Percentiles rank a stretch among this genome's conserved stretches.
These are phyloP conservation scores for Rosa chinensis DNA, from an alignment of 306 rosid species.

Conservation along the genomic window DNA sequence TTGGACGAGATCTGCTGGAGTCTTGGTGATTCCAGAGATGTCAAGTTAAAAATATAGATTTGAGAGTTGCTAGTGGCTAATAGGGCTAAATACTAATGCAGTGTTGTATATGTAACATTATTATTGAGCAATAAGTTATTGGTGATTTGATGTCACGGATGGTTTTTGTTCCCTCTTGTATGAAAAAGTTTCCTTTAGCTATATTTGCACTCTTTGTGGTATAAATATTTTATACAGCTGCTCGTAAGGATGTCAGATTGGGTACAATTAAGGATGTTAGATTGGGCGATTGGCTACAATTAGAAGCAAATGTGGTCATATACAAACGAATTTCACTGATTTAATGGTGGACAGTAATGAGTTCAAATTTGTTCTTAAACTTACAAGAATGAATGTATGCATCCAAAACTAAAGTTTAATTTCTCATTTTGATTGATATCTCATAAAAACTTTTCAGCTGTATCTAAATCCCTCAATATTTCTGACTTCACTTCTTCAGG, in stretches of 20 bases:
- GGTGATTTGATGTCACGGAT: neutral
- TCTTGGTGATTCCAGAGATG: constrained; percentile 11
- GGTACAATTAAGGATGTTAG: too few relatives aligned
- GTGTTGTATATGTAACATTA: neutral
- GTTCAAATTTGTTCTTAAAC: too few relatives aligned
- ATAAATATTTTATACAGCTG: neutral
- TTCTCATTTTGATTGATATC: neutral
- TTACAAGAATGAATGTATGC: neutral
- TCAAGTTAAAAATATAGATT: neutral
- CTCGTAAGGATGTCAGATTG: neutral
- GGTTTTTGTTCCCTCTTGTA: neutral
- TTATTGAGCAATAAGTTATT: neutral
- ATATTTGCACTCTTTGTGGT: neutral
- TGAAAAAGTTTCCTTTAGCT: neutral
- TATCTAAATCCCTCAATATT: constrained; percentile 59
- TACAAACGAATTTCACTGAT: neutral
- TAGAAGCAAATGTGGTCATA: neutral
- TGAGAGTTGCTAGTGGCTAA: constrained; percentile 13
- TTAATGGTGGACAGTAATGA: too few relatives aligned
- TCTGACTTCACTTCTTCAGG: constrained; percentile 69
- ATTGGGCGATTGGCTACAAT: neutral
- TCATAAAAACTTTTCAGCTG: constrained; percentile 66
- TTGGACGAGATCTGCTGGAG: neutral
- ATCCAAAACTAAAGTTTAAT: neutral
- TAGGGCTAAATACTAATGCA: neutral